Conservation (phyloP, 768 basidiomycete genomes). For the Termitomyces sp. region DNA sequence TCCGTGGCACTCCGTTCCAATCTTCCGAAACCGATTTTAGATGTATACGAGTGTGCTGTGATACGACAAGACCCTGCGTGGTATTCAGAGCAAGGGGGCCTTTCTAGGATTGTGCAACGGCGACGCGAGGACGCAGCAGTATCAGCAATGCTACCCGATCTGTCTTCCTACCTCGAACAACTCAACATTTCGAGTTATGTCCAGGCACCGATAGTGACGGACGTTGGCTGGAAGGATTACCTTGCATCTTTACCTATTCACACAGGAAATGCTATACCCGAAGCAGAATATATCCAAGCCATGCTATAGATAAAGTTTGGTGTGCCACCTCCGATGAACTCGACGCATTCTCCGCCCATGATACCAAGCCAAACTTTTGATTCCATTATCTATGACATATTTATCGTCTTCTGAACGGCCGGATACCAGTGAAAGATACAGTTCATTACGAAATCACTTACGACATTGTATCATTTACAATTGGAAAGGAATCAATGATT, state of each 20-base stretch:
- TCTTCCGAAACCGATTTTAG: conserved; percentile 45
- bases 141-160: conserved; percentile 37
- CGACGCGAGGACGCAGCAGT: conserved; percentile 44
- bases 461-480: not conserved
- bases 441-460: not conserved
- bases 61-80: conserved; percentile 55
- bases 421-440: not conserved
- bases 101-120: conserved; percentile 46
- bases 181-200: conserved; percentile 49
- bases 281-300: conserved; percentile 36
- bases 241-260: conserved; percentile 34
- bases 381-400: conserved; percentile 1
- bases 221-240: conserved; percentile 47
- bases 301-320: conserved; percentile 30
- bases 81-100: conserved; percentile 50
- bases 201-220: conserved; percentile 50
- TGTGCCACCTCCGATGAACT: not conserved
- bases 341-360: not conserved
- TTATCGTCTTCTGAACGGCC: not conserved
- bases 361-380: not conserved
- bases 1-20: conserved; percentile 43
- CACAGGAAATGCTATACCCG: conserved; percentile 36
- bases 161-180: conserved; percentile 36
- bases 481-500: not conserved
- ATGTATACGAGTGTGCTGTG: conserved; percentile 51